Base-by-base conservation (phyloP, 179 eudicot genomes). In the Drosera spatulata region DNA sequence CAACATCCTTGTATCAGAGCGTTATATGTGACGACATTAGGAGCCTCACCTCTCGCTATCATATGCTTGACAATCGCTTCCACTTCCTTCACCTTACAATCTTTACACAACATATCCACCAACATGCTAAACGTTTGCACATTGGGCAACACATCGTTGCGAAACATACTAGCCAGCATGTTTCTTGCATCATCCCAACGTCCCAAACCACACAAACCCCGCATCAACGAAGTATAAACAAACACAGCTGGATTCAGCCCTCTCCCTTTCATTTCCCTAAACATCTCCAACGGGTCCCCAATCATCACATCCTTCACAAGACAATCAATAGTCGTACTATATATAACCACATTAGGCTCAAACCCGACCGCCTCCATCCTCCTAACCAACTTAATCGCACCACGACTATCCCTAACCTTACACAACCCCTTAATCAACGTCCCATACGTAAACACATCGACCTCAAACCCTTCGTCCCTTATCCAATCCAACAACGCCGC, bases 1-100 rank as follows among this genome's bases (percentile, higher is more conserved):
- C 69, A 59, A 47, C 41, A 64, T 7, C 74, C 74, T 54, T 41
- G 37, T 40, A 46, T 47, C 38, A 66, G 22, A 47, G 55, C 37
- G 43, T 38, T 59, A 49, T 59, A 49, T 9, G 33, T 50, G 39
- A 61, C 50, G 44, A 12, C 38, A 7, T 39, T 14, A 22, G 63
- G 46, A 39, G n/a, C 6, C 10, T n/a, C 61, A 39, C 68, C 55
- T 57, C 68, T 48, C 10, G 39, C 44, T 3, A 56, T 56, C 61
- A 65, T 56, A 4, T 47, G 3, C 14, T 41, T 4, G 4, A 65
- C 4, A 12, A 65, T 10, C 42, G 37, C 10, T 51, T 65, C 40
- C n/a, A 50, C 69, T n/a, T 65, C 56, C 11, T 12, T 12, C 3
- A 39, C 39, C 61, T 13, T 56, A 12, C 68, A 47, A 38, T 50